Evolutionary conservation across 2,329 filamentous ascomycete genomes (phyloP).

Genomic region (Parastagonospora avenae): DNA sequence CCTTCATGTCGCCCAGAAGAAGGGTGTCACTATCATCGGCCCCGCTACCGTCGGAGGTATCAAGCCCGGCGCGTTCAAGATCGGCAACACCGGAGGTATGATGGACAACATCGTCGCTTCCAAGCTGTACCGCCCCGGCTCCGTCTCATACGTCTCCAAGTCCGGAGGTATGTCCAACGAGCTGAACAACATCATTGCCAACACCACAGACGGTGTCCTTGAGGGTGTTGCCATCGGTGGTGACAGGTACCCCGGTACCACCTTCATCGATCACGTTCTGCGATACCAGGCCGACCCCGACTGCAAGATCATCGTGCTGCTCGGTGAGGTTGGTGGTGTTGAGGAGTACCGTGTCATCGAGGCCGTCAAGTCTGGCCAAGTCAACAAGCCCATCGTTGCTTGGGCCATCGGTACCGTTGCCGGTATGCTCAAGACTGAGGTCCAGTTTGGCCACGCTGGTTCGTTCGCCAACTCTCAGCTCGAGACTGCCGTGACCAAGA

Average conservation of each 20-base stretch:
- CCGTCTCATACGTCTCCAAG: constrained; percentile 99
- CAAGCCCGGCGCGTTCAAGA: constrained; percentile 99
- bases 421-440: constrained; percentile 99
- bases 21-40: constrained; percentile 98
- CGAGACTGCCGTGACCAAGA: constrained; percentile 95
- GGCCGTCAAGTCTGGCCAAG: constrained; percentile 89
- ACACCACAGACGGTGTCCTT: constrained; percentile 96
- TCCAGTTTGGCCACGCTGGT: constrained; percentile 98
- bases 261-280: constrained; percentile 98
- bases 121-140: constrained; percentile 99
- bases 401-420: constrained; percentile 99
- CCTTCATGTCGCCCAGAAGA: constrained; percentile 93
- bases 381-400: constrained; percentile 98
- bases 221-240: constrained; percentile 99
- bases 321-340: constrained; percentile 98
- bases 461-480: constrained; percentile 99
- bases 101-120: constrained; percentile 99
- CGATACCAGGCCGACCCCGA: constrained; percentile 95
- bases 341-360: constrained; percentile 99
- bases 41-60: constrained; percentile 98
- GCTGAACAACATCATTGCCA: constrained; percentile 98
- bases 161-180: constrained; percentile 99
- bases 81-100: constrained; percentile 99
- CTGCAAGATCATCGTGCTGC: constrained; percentile 94
- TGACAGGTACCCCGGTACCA: constrained; percentile 98